Evolutionary conservation across 2,329 filamentous ascomycete species (phyloP), one percentile per base, ranked within the genome.

Genomic region (Monilinia fructicola): DNA sequence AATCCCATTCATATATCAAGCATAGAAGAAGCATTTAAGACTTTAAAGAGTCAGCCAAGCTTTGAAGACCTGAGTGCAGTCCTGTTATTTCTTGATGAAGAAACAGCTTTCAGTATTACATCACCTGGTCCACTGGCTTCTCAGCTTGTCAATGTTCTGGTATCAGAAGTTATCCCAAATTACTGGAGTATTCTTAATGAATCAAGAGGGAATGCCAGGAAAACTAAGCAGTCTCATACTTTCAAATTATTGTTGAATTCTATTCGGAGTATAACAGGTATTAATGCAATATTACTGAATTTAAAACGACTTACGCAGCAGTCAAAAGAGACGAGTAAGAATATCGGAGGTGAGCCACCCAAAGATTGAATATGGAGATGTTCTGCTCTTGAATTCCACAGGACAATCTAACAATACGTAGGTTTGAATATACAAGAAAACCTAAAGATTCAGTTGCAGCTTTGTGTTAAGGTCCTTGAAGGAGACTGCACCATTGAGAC

Each of bases 251-350:
- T 98, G 21, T 72, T 91, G 1, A 77, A 78, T 67, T 91, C 88
- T 73, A 79, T 99, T 6, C 83, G 83, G 66, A 97, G 88, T 74
- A 81, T 95, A 21, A 83, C 89, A 2, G 93, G 93, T 0, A 77
- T 97, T 42, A 94, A 92, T 69, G 90, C 91, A n/a, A 75, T 93
- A 38, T 76, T 93, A 12, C 83, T 87, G n/a, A 86, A 89, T 64
- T 79, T 96, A 40, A 87, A 85, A 67, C 81, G 84, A 26, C 79
- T 91, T 23, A 82, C 88, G 10, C 81, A 82, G 58, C 81, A 85
- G 69, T 78, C 78, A 16, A 84, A 80, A 62, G 72, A 71, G 40
- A 65, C 35, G n/a, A 76, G 73, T 40, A 74, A 74, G 54, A 59
- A 61, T 63, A 44, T 71, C 69, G 53, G 72, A 71, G 64, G 64